Evolutionary conservation across 2,329 filamentous ascomycete genomes (phyloP), one percentile per base, ranked within the genome.

Genomic region (Cladorrhinum sp.): DNA sequence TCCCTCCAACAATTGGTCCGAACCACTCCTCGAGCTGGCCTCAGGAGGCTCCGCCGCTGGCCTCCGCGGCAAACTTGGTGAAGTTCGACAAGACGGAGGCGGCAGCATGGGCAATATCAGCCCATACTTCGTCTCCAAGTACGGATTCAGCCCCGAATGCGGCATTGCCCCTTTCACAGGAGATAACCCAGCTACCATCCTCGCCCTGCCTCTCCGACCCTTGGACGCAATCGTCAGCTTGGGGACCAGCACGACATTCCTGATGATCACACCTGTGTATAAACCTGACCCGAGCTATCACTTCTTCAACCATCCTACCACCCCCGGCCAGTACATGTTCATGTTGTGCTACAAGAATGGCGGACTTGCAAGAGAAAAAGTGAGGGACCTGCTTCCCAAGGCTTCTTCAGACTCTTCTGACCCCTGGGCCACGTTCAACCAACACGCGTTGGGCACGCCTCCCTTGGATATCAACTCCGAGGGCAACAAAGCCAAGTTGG

Each of bases 291-390:
- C 92, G 2, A 86, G 90, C 6, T 96, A 96, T 72, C 95, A 99
- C 79, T 96, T 98, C 81, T 96, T 98, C 85, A 96, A 97, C 79
- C 93, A 98, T 75, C 95, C 95, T 1, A 95, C 92, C 50, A 96
- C 92, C 0, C 79, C 87, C 0, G 92, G 90, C 1, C 84, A 97
- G 62, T 97, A 96, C 83, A 98, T 99, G 95, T 98, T 99, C 77
- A 99, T 99, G 95, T 86, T 99, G 36, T 99, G 95, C 82, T 99
- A 98, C 81, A 98, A 98, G 78, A 99, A 99, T 76, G 95, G 95
- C 67, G 92, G 92, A 1, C 86, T 98, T 1, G 94, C 95, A 1
- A 89, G 95, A 50, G 95, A 99, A 73, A 87, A 90, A 69, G 86
- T 98, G 64, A 89, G 95, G 58, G 92, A 99, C 72, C 82, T 85